Evolutionary conservation across 2,329 filamentous ascomycete species (phyloP), one percentile per base, ranked within the genome.

Genomic region (Fusarium clavum): DNA sequence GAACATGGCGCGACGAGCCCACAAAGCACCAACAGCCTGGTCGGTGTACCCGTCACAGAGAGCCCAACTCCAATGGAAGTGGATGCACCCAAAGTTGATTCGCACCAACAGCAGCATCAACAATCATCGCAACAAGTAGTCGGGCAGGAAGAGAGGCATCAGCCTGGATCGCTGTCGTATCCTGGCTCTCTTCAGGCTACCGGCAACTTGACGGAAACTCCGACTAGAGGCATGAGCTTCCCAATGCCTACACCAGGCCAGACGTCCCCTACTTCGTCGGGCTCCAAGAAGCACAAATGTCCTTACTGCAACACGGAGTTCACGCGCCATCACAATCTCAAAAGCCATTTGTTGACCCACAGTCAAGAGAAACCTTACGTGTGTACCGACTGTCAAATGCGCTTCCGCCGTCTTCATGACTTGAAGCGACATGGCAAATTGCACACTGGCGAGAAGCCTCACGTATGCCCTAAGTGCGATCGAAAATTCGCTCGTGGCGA

Each of bases 331-430:
- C 96, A 98, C 79, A 98, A 99, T 76, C 87, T 98, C 29, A 99
- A 98, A 83, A 98, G 94, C 73, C 96, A 99, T 82, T 87, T 99
- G 61, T 88, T 99, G 78, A 98, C 96, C 1, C 96, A 98, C 80
- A 98, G 94, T 76, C 95, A 99, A 84, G 96, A 99, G 80, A 99
- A 99, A 81, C 96, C 96, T 0, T 99, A 96, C 77, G 89, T 96
- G 29, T 99, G 96, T 78, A 91, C 93, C 67, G 94, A 93, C n/a
- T 99, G 96, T 79, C 89, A 95, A 74, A 93, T 96, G 80, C 90
- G 95, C 55, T 99, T 99, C 81, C 89, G 96, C 58, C 90, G 96
- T 69, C 85, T 98, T 54, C 96, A 99, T 78, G 96, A 99, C 77
- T 82, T 99, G 71, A 99, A 99, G 83, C 90, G 96, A 43, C 96